Conservation (phyloP, 331 rosid genomes). For the Quercus lobata region DNA sequence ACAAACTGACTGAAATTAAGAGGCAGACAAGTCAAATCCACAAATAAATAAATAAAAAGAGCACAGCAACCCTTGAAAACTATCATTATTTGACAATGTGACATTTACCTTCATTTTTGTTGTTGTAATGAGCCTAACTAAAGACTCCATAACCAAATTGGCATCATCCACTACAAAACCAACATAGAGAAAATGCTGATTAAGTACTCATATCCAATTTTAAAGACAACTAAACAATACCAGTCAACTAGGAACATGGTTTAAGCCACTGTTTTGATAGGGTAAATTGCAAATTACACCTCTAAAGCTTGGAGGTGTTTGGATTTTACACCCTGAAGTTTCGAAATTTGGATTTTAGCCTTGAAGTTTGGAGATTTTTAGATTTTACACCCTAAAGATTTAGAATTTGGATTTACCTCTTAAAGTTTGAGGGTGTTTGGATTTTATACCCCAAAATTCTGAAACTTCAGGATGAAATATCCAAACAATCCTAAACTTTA, state of each 20-base stretch:
- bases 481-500: no score
- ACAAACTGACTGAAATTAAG: constrained; percentile 62
- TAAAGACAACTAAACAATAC: neutral
- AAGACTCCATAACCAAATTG: constrained; percentile 45
- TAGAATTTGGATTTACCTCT: no score
- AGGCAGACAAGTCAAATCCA: constrained; percentile 4
- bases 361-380: no score
- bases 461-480: no score
- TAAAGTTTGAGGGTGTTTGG: no score
- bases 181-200: constrained; percentile 1
- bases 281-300: constrained; percentile 30
- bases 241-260: neutral
- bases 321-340: no score
- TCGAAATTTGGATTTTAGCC: accelerated
- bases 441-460: no score
- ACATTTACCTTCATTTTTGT: constrained; percentile 60
- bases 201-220: neutral
- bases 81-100: neutral
- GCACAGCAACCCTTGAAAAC: neutral
- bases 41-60: constrained; percentile 12
- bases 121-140: constrained; percentile 51
- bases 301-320: no score
- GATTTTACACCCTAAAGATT: no score
- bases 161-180: constrained; percentile 53
- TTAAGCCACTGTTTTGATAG: constrained; percentile 41